Conservation (phyloP, 331 rosid genomes). For the Malus hybrid region DNA sequence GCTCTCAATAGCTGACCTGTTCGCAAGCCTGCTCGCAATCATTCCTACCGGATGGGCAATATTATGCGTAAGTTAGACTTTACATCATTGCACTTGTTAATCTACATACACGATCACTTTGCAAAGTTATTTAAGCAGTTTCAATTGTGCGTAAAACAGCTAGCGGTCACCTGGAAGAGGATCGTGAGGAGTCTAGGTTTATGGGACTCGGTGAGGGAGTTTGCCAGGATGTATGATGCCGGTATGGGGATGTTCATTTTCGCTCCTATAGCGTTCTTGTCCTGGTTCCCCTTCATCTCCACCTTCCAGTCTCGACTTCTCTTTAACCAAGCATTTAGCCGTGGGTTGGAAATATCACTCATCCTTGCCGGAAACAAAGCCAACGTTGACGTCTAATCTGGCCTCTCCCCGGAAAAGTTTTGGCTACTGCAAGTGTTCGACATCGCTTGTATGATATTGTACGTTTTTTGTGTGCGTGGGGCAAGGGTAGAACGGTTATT, state of each 20-base stretch:
- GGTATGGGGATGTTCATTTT: slow-evolving; percentile 89
- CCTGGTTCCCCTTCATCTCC: slow-evolving; percentile 96
- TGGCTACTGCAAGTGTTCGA: neutral
- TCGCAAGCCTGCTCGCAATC: slow-evolving; percentile 76
- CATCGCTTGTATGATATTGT: neutral
- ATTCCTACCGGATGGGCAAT: slow-evolving; percentile 93
- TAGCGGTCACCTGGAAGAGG: slow-evolving; percentile 82
- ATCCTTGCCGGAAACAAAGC: slow-evolving; percentile 98
- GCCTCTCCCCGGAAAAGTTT: neutral
- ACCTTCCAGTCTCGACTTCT: slow-evolving; percentile 97
- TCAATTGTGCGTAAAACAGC: slow-evolving; percentile 33
- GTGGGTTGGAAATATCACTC: slow-evolving; percentile 92
- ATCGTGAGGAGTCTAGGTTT: slow-evolving; percentile 54
- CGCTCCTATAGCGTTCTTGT: slow-evolving; percentile 59
- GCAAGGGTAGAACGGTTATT: neutral
- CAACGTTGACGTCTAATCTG: slow-evolving; percentile 49
- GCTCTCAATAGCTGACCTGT: slow-evolving; percentile 65
- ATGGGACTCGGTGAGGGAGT: slow-evolving; percentile 94
- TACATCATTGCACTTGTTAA: neutral
- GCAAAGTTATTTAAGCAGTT: neutral
- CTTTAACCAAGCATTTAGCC: slow-evolving; percentile 96
- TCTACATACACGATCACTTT: neutral
- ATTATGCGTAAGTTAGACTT: slow-evolving; percentile 56
- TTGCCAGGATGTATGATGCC: slow-evolving; percentile 91
- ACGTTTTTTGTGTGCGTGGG: neutral